Evolutionary conservation across 208 protist species (phyloP).

Genomic region (Angomonas ambiguus): DNA sequence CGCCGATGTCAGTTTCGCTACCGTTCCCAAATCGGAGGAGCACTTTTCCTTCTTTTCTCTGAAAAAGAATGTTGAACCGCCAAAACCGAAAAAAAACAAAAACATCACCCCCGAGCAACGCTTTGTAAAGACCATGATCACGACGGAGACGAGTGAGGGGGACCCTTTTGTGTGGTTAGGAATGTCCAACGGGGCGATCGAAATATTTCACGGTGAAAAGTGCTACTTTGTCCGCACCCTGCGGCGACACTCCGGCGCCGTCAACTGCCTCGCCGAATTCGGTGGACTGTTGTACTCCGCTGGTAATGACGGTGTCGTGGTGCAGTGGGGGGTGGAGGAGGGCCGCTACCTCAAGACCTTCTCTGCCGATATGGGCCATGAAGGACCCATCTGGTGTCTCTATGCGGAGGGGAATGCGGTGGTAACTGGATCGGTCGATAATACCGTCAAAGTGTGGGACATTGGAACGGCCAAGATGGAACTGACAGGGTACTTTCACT

Average conservation of each 20-base stretch:
- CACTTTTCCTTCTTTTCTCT: not conserved
- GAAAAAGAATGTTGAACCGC: not conserved
- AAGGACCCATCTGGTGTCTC: slow-evolving; percentile 62
- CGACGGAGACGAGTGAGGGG: slow-evolving; percentile 21
- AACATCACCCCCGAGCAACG: not conserved
- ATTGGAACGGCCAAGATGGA: slow-evolving; percentile 52
- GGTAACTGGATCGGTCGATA: slow-evolving; percentile 71
- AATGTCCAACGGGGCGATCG: slow-evolving; percentile 64
- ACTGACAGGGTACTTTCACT: slow-evolving; percentile 75
- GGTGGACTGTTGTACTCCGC: slow-evolving; percentile 79
- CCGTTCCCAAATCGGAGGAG: not conserved
- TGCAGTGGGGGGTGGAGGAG: slow-evolving; percentile 59
- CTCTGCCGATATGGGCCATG: slow-evolving; percentile 19
- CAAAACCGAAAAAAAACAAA: not conserved
- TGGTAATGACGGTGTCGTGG: slow-evolving; percentile 56
- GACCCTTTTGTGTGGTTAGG: slow-evolving; percentile 71
- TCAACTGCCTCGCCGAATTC: slow-evolving; percentile 70
- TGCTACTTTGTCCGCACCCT: slow-evolving; percentile 27
- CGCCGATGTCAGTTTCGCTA: not conserved
- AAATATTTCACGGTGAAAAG: slow-evolving; percentile 52
- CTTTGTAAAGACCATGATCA: slow-evolving; percentile 26
- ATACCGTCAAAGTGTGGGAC: slow-evolving; percentile 84
- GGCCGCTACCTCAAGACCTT: slow-evolving; percentile 40
- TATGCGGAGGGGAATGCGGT: slow-evolving; percentile 77
- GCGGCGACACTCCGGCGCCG: slow-evolving; percentile 47